A percentile compares a stretch with the other conserved stretches of the same genome.
Evolutionary conservation across 2,329 filamentous ascomycete genomes (phyloP).

Genomic region (Fusarium sp.): DNA sequence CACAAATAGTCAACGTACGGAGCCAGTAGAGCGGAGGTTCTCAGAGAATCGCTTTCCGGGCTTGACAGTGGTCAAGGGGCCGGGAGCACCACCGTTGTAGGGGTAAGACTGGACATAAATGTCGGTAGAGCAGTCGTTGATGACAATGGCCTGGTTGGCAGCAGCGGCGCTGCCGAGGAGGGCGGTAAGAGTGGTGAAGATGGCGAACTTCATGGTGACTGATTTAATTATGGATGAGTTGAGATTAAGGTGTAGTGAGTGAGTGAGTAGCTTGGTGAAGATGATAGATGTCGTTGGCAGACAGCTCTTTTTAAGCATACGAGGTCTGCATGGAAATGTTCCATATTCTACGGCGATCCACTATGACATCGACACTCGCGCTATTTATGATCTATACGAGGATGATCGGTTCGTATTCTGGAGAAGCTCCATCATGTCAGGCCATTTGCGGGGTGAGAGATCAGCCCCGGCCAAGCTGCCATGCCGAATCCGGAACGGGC

Average conservation of each 20-base stretch:
- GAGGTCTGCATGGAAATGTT: not conserved
- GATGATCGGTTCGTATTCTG: conserved; percentile 9
- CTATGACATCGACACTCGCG: conserved; percentile 12
- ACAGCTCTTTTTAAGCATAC: conserved; percentile 12
- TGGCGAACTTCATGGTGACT: conserved; percentile 46
- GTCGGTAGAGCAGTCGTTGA: conserved; percentile 48
- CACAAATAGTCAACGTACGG: conserved; percentile 40
- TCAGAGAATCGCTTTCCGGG: conserved; percentile 52
- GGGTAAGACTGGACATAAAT: conserved; percentile 55
- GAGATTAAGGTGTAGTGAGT: not conserved
- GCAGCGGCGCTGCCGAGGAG: conserved; percentile 47
- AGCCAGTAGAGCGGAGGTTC: conserved; percentile 50
- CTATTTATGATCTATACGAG: conserved; percentile 15
- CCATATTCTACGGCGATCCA: not conserved
- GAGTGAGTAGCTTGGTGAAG: not conserved
- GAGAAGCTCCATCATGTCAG: conserved; percentile 2
- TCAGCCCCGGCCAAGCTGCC: not conserved
- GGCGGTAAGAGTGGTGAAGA: conserved; percentile 45
- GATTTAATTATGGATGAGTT: not conserved
- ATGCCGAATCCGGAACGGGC: not conserved
- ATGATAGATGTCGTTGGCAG: not conserved
- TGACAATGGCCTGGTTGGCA: conserved; percentile 51
- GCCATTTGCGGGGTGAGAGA: conserved; percentile 1
- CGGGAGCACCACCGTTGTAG: conserved; percentile 46
- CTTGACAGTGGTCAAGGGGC: conserved; percentile 48